Base-by-base conservation (phyloP, 2,329 filamentous ascomycete species). In the Sclerotinia spermophila region DNA sequence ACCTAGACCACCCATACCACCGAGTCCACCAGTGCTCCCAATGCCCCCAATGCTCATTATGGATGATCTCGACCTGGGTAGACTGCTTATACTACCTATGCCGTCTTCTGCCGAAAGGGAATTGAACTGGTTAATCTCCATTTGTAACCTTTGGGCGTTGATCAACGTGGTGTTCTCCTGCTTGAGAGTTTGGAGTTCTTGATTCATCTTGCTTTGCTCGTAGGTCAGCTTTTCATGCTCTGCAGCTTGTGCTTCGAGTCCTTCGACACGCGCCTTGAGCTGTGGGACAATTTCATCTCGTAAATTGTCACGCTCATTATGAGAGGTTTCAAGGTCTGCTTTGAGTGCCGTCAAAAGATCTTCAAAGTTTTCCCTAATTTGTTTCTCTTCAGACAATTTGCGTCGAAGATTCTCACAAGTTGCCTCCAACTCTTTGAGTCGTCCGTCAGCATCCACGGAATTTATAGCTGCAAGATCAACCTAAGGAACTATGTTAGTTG, bases 311-410 rank as follows among this genome's bases (percentile, higher is more conserved):
- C 94, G 89, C 81, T 99, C 94, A 75, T 96, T 94, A 72, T 92
- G 88, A 68, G 94, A 88, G 75, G 89, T 91, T 77, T 94, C 88
- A 21, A 98, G 84, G 79, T 99, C 94, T 35, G 89, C 87, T 76
- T 92, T 91, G 75, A 98, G 89, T 7, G 92, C 95, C 10, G 90
- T 89, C 59, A 98, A 85, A 58, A 99, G 86, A 79, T 97, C 94
- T 81, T 98, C 94, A 76, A 98, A 96, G 79, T 96, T 97, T 78
- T 93, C 90, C 80, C 97, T 97, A 76, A 92, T 89, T 79, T 92
- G 88, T 70, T 92, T 88, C 82, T 99, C 96, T 78, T 98, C 94
- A 0, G 87, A 85, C 59, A 99, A 84, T 75, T 92, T 91, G 76
- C 94, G 89, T 73, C 91, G 89, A 62, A 95, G 86, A 77, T 96